Evolutionary conservation across 2,329 filamentous ascomycete species (phyloP).

Genomic region (Neoarthrinium moseri): DNA sequence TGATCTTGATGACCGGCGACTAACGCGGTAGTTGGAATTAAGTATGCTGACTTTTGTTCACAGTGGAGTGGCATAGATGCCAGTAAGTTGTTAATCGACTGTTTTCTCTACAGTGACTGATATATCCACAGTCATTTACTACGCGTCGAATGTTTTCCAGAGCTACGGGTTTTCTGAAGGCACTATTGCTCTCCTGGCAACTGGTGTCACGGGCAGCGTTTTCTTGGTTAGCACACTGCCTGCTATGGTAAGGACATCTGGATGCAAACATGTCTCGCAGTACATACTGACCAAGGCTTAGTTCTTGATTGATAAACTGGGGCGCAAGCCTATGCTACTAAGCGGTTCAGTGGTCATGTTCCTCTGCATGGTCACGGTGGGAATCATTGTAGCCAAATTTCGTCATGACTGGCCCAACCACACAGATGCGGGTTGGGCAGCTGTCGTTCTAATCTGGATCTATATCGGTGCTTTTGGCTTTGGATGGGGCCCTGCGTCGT

Average conservation of each 20-base stretch:
- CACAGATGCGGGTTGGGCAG: slow-evolving; percentile 38
- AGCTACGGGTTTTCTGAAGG: slow-evolving; percentile 13
- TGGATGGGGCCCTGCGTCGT: slow-evolving; percentile 53
- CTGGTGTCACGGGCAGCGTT: slow-evolving; percentile 12
- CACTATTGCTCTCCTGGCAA: slow-evolving; percentile 12
- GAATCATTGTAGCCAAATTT: slow-evolving; percentile 50
- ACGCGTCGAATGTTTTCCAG: slow-evolving; percentile 44
- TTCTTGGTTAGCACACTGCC: slow-evolving; percentile 40
- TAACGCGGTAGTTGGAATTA: too few species aligned
- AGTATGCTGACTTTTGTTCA: too few species aligned
- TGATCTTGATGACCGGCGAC: too few species aligned
- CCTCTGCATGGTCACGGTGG: slow-evolving; percentile 47
- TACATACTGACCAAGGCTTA: not conserved
- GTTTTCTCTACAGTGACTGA: not conserved
- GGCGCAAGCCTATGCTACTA: slow-evolving; percentile 44
- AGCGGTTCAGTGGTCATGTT: slow-evolving; percentile 43
- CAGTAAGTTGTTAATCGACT: slow-evolving; percentile 2
- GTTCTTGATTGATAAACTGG: slow-evolving; percentile 47
- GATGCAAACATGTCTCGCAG: not conserved
- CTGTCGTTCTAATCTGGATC: slow-evolving; percentile 46
- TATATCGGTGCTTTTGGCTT: slow-evolving; percentile 61
- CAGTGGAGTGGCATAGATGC: slow-evolving; percentile 26
- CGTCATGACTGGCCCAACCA: slow-evolving; percentile 49
- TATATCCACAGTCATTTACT: slow-evolving; percentile 37
- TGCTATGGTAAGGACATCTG: slow-evolving; percentile 28